Evolutionary conservation across 2,329 filamentous ascomycete species (phyloP).

Genomic region (Aphanocladium album): DNA sequence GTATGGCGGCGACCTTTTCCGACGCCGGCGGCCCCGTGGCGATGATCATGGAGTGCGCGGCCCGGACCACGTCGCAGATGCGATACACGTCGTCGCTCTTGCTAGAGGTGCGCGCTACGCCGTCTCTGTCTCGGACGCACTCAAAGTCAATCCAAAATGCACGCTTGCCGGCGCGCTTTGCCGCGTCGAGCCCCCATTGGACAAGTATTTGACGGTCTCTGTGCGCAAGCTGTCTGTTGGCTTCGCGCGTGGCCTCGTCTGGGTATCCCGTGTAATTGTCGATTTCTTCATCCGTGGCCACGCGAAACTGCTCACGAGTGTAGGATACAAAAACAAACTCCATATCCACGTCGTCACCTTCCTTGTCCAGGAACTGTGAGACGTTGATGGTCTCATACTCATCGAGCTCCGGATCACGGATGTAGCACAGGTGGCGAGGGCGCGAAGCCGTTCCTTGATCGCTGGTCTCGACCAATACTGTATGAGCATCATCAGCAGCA

Average conservation of each 20-base stretch:
- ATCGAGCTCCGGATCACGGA: slow-evolving; percentile 15
- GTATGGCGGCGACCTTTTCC: slow-evolving; percentile 17
- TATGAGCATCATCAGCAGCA: not conserved
- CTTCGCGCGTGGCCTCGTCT: slow-evolving; percentile 17
- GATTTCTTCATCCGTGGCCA: slow-evolving; percentile 21
- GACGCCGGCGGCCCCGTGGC: slow-evolving; percentile 26
- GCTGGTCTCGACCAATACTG: not conserved
- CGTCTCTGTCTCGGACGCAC: slow-evolving; percentile 33
- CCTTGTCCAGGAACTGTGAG: slow-evolving; percentile 18
- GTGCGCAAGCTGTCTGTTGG: slow-evolving; percentile 16
- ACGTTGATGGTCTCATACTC: slow-evolving; percentile 21
- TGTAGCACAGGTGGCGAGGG: slow-evolving; percentile 22
- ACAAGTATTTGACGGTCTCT: slow-evolving; percentile 25
- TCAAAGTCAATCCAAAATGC: slow-evolving; percentile 40
- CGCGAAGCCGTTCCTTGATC: not conserved
- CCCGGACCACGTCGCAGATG: slow-evolving; percentile 41
- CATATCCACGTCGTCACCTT: slow-evolving; percentile 21
- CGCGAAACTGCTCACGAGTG: slow-evolving; percentile 34
- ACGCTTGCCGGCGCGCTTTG: slow-evolving; percentile 28
- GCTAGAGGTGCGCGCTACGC: slow-evolving; percentile 24
- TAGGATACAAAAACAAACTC: slow-evolving; percentile 38
- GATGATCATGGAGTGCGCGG: slow-evolving; percentile 36
- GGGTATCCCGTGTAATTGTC: slow-evolving; percentile 10
- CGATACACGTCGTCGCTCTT: slow-evolving; percentile 30
- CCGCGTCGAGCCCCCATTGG: slow-evolving; percentile 33